phyloP scores from a whole-genome alignment of 345 rosid species.

The Eucalyptus erythrocorys region DNA sequence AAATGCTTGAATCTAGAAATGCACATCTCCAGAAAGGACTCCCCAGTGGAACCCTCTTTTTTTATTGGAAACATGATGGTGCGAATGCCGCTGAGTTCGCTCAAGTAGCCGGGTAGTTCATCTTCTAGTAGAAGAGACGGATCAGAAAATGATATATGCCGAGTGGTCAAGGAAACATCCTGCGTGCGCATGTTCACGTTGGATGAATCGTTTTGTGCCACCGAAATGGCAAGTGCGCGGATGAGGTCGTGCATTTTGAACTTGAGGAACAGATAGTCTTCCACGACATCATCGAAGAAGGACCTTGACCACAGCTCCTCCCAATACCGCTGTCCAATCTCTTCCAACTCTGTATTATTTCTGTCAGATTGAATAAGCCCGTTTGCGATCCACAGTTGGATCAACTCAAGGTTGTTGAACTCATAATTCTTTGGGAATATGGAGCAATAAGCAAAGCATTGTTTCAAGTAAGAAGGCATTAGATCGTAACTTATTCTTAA shows the following conservation, averaged over 20 bases:
- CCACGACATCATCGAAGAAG: slow-evolving; percentile 9
- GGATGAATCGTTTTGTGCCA: not conserved
- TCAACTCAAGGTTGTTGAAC: not conserved
- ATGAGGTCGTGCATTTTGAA: slow-evolving; percentile 22
- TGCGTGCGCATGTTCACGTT: not conserved
- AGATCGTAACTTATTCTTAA: slow-evolving; percentile 16
- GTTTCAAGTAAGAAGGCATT: slow-evolving; percentile 22
- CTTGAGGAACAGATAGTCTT: not conserved
- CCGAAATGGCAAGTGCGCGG: slow-evolving; percentile 9
- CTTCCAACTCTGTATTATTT: not conserved
- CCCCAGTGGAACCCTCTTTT: not conserved
- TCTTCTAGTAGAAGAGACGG: not conserved
- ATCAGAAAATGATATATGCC: not conserved
- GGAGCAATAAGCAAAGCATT: slow-evolving; percentile 24
- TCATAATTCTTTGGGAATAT: slow-evolving; percentile 12
- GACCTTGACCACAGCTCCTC: slow-evolving; percentile 13
- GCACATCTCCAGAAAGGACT: not conserved
- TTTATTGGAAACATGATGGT: not conserved
- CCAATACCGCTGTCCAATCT: slow-evolving; percentile 6
- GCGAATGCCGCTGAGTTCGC: not conserved
- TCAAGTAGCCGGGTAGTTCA: not conserved
- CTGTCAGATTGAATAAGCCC: not conserved
- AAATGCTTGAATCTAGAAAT: not conserved
- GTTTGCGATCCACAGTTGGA: slow-evolving; percentile 2
- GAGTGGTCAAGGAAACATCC: not conserved